These are phyloP conservation scores for Vinca minor DNA, from an alignment of 257 asterid genomes.

Conservation along the genomic window DNA sequence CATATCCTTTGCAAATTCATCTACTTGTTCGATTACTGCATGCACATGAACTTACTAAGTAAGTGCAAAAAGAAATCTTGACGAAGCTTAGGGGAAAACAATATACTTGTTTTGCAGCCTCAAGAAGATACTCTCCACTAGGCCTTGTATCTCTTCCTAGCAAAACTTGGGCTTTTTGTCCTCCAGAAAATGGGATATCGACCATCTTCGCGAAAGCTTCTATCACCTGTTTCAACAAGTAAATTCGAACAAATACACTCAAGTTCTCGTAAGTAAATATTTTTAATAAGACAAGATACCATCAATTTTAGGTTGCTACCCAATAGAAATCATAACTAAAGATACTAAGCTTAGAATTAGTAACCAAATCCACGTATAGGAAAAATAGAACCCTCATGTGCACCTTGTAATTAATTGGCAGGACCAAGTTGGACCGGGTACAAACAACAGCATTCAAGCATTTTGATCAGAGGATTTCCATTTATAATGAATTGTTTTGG, in stretches of 20 bases:
- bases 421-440: too few species aligned
- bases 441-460: too few species aligned
- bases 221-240: slow-evolving; percentile 47
- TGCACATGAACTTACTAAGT: background rate
- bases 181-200: slow-evolving; percentile 49
- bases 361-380: background rate
- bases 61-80: background rate
- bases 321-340: background rate
- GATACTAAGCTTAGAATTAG: background rate
- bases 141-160: slow-evolving; percentile 95
- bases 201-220: slow-evolving; percentile 56
- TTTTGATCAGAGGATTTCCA: too few species aligned
- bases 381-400: too few species aligned
- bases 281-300: background rate
- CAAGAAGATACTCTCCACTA: slow-evolving; percentile 66
- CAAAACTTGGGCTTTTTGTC: slow-evolving; percentile 38
- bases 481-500: too few species aligned
- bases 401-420: too few species aligned
- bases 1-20: background rate
- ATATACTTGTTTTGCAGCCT: slow-evolving; percentile 71
- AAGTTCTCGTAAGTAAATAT: background rate
- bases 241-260: background rate
- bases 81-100: slow-evolving; percentile 9
- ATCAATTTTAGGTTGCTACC: background rate
- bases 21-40: background rate